Conservation (phyloP, 1,284 basidiomycete species). For the Cutaneotrichosporon dermatis region DNA sequence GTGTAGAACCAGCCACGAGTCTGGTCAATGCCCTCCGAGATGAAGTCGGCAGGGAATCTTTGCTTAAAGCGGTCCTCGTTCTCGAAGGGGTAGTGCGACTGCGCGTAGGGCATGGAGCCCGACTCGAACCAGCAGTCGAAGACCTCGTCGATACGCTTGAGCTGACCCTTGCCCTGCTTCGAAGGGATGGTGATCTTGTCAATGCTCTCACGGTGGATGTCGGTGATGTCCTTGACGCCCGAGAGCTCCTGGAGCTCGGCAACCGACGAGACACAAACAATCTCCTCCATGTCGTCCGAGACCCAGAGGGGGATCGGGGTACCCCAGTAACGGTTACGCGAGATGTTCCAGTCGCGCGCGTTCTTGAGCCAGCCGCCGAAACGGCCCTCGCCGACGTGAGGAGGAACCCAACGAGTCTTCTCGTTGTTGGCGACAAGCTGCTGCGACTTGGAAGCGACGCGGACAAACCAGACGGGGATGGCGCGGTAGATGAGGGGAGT, state of each 20-base stretch:
- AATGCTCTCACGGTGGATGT: constrained; percentile 91
- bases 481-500: constrained; percentile 96
- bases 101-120: constrained; percentile 99
- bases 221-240: constrained; percentile 79
- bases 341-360: constrained; percentile 98
- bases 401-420: constrained; percentile 91
- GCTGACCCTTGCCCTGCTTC: constrained; percentile 77
- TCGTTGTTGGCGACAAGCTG: constrained; percentile 87
- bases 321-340: constrained; percentile 99
- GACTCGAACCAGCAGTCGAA: constrained; percentile 99
- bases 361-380: constrained; percentile 98
- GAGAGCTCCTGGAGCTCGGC: constrained; percentile 83
- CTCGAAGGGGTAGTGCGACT: constrained; percentile 97
- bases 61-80: constrained; percentile 68
- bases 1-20: constrained; percentile 99
- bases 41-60: constrained; percentile 94
- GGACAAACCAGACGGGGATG: constrained; percentile 94
- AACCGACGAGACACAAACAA: constrained; percentile 83
- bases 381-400: constrained; percentile 80
- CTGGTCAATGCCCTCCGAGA: constrained; percentile 95
- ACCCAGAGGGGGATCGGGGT: constrained; percentile 97
- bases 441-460: constrained; percentile 77
- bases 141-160: constrained; percentile 90
- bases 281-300: constrained; percentile 89
- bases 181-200: constrained; percentile 97